Conservation (phyloP, 2,329 filamentous ascomycete genomes). For the Xylaria polymorpha region DNA sequence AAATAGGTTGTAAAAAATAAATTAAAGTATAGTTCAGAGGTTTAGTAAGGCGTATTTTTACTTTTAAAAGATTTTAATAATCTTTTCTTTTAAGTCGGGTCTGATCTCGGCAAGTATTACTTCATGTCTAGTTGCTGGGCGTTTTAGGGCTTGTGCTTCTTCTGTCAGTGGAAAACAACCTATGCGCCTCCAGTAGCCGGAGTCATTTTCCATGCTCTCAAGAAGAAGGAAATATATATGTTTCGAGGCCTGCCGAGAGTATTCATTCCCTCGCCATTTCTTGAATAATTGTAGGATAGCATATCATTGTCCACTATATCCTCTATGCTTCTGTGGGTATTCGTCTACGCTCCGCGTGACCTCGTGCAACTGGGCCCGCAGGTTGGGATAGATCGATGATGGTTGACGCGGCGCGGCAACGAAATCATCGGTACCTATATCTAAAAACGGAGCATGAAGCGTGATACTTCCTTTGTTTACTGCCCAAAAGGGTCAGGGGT, state of each 20-base stretch:
- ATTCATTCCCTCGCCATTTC: not conserved
- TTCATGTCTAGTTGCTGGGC: not conserved
- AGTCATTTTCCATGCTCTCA: not conserved
- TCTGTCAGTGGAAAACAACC: not conserved
- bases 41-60: not conserved
- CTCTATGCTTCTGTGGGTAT: constrained; percentile 4
- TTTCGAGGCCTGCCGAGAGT: not conserved
- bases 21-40: too few species aligned
- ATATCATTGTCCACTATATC: constrained; percentile 12
- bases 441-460: constrained; percentile 8
- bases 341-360: not conserved
- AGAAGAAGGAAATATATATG: not conserved
- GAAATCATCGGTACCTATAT: not conserved
- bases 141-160: not conserved
- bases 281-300: constrained; percentile 11
- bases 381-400: not conserved
- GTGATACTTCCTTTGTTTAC: constrained; percentile 8
- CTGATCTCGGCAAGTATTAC: constrained; percentile 6
- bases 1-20: too few species aligned
- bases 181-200: constrained; percentile 5
- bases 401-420: not conserved
- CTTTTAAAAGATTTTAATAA: constrained; percentile 3
- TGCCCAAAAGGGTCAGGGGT: constrained; percentile 8
- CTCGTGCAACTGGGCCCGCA: not conserved
- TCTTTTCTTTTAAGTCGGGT: constrained; percentile 1